A percentile compares a stretch with the other conserved stretches of the same genome.
Conservation (phyloP, 495 filamentous ascomycete genomes). For the Cercophora samala region DNA sequence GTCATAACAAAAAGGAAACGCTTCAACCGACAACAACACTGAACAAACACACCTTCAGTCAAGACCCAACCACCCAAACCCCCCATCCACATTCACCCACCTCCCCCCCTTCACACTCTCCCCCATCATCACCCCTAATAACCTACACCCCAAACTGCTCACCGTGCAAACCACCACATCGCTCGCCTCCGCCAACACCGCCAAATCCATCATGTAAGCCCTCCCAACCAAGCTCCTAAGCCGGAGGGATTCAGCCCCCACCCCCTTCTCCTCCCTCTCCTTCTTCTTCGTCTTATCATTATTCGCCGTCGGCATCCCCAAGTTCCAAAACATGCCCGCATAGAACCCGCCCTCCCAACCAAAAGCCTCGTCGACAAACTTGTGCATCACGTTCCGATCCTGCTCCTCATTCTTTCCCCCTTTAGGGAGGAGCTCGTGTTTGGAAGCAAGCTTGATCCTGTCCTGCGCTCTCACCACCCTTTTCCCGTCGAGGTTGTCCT, state of each 20-base stretch:
- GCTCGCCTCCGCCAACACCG: slow-evolving; percentile 58
- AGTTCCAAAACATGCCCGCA: slow-evolving; percentile 62
- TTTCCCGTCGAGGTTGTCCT: slow-evolving; percentile 8
- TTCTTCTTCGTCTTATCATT: background rate
- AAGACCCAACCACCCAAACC: slow-evolving; percentile 54
- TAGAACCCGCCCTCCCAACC: slow-evolving; percentile 79
- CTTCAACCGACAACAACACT: background rate
- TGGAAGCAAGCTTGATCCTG: slow-evolving; percentile 62
- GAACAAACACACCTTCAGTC: slow-evolving; percentile 21
- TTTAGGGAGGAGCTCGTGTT: slow-evolving; percentile 40
- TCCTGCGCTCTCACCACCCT: slow-evolving; percentile 55
- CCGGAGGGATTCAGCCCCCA: slow-evolving; percentile 51
- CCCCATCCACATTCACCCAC: slow-evolving; percentile 75
- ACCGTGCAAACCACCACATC: slow-evolving; percentile 66
- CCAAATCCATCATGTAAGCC: slow-evolving; percentile 69
- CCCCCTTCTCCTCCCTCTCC: slow-evolving; percentile 11
- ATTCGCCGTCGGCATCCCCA: slow-evolving; percentile 45
- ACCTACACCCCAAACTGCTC: slow-evolving; percentile 59
- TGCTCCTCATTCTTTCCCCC: slow-evolving; percentile 28
- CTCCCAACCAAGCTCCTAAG: slow-evolving; percentile 63
- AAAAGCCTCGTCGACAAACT: slow-evolving; percentile 61
- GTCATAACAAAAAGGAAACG: background rate
- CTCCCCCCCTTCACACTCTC: slow-evolving; percentile 54
- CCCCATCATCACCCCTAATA: slow-evolving; percentile 75
- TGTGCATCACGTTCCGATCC: slow-evolving; percentile 44